Conservation (phyloP, 176 grass and related monocot species). For the Neostapfia colusana region DNA sequence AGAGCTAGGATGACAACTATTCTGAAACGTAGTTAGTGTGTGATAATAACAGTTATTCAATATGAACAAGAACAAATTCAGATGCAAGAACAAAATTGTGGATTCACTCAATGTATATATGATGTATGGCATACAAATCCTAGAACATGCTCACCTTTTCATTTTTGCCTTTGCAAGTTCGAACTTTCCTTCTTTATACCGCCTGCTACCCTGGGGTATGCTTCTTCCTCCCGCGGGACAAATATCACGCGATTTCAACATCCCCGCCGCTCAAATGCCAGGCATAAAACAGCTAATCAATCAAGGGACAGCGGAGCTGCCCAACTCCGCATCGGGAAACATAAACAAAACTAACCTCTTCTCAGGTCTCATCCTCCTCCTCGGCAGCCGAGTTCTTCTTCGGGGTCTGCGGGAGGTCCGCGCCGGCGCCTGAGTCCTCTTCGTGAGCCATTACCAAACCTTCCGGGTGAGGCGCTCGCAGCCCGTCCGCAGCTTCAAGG, state of each 20-base stretch:
- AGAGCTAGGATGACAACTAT: neutral
- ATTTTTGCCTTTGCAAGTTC: constrained; percentile 93
- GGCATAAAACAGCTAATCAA: neutral
- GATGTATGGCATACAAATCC: constrained; percentile 25
- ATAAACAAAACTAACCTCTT: constrained; percentile 52
- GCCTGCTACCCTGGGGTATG: constrained; percentile 82
- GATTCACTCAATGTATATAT: neutral
- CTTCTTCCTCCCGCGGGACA: constrained; percentile 68
- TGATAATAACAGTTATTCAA: neutral
- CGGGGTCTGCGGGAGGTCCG: constrained; percentile 40
- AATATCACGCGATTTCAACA: constrained; percentile 2
- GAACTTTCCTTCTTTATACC: constrained; percentile 97
- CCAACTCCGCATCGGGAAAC: neutral
- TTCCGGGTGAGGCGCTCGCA: neutral
- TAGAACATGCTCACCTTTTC: constrained; percentile 65
- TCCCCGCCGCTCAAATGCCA: neutral
- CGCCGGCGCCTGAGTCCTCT: constrained; percentile 14
- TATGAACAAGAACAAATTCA: neutral
- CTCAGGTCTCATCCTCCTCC: constrained; percentile 80
- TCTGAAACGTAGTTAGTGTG: neutral
- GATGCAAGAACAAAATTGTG: neutral
- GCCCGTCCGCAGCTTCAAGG: constrained; percentile 2
- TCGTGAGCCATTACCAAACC: constrained; percentile 52
- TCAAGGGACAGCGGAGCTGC: neutral
- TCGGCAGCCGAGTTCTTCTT: constrained; percentile 72